phyloP scores from a whole-genome alignment of 1,284 basidiomycete species.

The Ustilago xerochloae region DNA sequence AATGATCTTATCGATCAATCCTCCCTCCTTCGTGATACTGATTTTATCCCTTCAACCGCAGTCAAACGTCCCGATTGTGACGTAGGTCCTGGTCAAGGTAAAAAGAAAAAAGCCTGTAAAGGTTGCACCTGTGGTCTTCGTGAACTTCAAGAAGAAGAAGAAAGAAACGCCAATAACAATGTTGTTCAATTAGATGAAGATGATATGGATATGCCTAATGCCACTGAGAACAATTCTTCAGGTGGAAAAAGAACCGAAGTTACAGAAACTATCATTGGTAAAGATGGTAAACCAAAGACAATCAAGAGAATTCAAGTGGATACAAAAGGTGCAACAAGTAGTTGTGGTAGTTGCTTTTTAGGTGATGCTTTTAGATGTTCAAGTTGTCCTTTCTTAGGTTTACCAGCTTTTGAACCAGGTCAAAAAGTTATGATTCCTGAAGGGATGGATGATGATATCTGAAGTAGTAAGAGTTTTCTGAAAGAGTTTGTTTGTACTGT shows the following conservation, averaged over 20 bases:
- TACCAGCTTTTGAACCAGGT: constrained; percentile 97
- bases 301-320: constrained; percentile 67
- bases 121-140: constrained; percentile 67
- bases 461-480: not conserved
- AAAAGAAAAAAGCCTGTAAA: constrained; percentile 66
- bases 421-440: constrained; percentile 83
- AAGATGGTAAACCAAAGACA: constrained; percentile 60
- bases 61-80: constrained; percentile 65
- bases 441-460: constrained; percentile 66
- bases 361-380: constrained; percentile 97
- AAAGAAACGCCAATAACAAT: constrained; percentile 26
- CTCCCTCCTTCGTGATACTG: constrained; percentile 54
- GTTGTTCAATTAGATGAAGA: constrained; percentile 60
- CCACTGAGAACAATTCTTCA: not conserved
- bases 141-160: constrained; percentile 66
- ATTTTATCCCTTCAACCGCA: constrained; percentile 50
- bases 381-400: constrained; percentile 92
- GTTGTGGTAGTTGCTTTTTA: constrained; percentile 96
- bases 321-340: constrained; percentile 76
- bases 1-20: constrained; percentile 56
- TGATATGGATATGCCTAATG: constrained; percentile 61
- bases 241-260: constrained; percentile 53
- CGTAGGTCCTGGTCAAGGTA: constrained; percentile 51
- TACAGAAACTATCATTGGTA: constrained; percentile 60
- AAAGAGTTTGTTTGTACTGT: not conserved